Base-by-base conservation (phyloP, 73 alveolate species). In the Breviolum minutum region DNA sequence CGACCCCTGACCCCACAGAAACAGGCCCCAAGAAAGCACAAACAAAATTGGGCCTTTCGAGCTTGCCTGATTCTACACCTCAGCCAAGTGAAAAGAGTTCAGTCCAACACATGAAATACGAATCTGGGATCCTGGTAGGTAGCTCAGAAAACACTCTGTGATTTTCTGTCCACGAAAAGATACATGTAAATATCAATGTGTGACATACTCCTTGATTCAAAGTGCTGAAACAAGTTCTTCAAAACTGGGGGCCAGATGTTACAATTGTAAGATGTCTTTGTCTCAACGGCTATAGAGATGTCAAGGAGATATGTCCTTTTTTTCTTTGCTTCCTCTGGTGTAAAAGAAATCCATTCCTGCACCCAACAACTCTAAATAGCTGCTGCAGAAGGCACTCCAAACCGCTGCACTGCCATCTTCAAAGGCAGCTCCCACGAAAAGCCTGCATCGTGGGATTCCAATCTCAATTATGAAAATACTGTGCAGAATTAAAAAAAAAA, bases 341-440 rank as follows among this genome's bases (percentile, higher is more conserved):
- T 2, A 68, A 68, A 68, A 68, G 4, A 68, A 68, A 68, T 40
- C 54, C 54, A 40, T 40, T 40, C 54, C 54, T 40, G 54, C 54
- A 40, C 54, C 54, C 54, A 40, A 40, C 54, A 40, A 40, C 5
- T 40, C 3, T 40, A 40, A 40, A 40, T 3, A 40, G 16, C 30
- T 13, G 40, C 70, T 30, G 81, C 14, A 89, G 26, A 6, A 17
- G 77, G 48, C 27, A 30, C 98, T 92, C 98, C 98, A 92, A 16
- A 92, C 90, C 32, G 98, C 98, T 63, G 89, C 98, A 63, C 54
- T 32, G 24, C 98, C 98, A 40, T 92, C 98, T 22, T 92, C 98
- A 32, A 74, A 92, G 80, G 98, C 98, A 14, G 81, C 98, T 13
- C 90, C 98, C 69, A 92, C 98, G 29, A 92, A 74, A 66, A 92